phyloP scores from a whole-genome alignment of 306 rosid species.

The Acacia acuminata region DNA sequence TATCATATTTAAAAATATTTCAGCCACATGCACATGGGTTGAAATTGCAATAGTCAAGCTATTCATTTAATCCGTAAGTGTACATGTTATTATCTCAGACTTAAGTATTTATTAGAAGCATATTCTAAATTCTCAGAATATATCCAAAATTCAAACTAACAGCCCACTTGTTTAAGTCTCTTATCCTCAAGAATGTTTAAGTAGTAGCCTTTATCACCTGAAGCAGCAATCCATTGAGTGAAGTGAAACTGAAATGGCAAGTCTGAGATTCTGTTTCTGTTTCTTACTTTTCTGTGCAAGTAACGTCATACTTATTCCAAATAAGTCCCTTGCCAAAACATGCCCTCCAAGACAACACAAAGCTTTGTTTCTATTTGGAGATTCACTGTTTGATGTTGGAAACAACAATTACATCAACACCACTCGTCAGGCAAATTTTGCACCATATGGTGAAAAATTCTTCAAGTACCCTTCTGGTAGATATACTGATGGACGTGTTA shows the following conservation, averaged over 20 bases:
- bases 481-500: slow-evolving; percentile 46
- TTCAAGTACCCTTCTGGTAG: slow-evolving; percentile 55
- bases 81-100: background rate
- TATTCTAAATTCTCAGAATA: background rate
- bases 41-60: background rate
- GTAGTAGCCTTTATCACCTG: background rate
- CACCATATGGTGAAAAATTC: slow-evolving; percentile 58
- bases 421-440: slow-evolving; percentile 26
- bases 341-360: slow-evolving; percentile 31
- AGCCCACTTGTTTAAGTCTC: background rate
- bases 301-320: background rate
- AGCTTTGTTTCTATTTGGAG: slow-evolving; percentile 58
- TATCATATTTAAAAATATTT: background rate
- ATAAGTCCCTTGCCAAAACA: background rate
- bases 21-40: background rate
- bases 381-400: slow-evolving; percentile 58
- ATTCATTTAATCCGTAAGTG: background rate
- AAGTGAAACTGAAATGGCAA: slow-evolving; percentile 18
- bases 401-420: slow-evolving; percentile 54
- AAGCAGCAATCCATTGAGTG: background rate
- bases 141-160: background rate
- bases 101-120: background rate
- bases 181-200: background rate
- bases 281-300: slow-evolving; percentile 17
- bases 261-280: slow-evolving; percentile 7